Evolutionary conservation across 2,329 filamentous ascomycete genomes (phyloP).

Genomic region (Exophiala aquamarina): DNA sequence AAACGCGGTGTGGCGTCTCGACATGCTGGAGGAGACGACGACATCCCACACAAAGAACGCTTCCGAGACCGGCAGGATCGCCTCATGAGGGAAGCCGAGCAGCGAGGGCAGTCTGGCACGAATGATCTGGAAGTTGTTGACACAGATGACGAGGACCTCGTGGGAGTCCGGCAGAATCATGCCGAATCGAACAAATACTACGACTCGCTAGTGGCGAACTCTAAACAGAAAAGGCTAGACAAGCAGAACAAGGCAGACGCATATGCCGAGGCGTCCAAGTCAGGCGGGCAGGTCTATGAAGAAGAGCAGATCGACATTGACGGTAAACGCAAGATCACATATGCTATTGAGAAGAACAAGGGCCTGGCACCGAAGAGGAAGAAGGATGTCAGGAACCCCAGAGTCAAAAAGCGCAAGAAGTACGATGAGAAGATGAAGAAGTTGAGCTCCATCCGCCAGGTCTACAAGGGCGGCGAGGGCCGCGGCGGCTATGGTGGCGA

Average conservation of each 20-base stretch:
- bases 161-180: slow-evolving; percentile 39
- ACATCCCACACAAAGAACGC: slow-evolving; percentile 81
- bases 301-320: slow-evolving; percentile 72
- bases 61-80: slow-evolving; percentile 81
- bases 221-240: slow-evolving; percentile 61
- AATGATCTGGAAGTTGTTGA: slow-evolving; percentile 57
- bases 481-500: slow-evolving; percentile 88
- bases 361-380: slow-evolving; percentile 83
- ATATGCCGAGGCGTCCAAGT: slow-evolving; percentile 53
- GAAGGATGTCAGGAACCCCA: slow-evolving; percentile 92
- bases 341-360: slow-evolving; percentile 97
- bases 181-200: slow-evolving; percentile 72
- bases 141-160: slow-evolving; percentile 65
- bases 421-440: slow-evolving; percentile 98
- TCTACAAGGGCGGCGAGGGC: slow-evolving; percentile 83
- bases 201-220: slow-evolving; percentile 72
- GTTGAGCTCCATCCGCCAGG: slow-evolving; percentile 77
- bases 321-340: slow-evolving; percentile 89
- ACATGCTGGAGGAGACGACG: slow-evolving; percentile 58
- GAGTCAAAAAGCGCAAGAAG: slow-evolving; percentile 98
- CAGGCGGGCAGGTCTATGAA: slow-evolving; percentile 62
- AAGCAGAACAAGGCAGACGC: slow-evolving; percentile 67
- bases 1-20: slow-evolving; percentile 66
- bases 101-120: slow-evolving; percentile 66
- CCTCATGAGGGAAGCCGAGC: slow-evolving; percentile 84